A percentile compares a stretch with the other conserved stretches of the same genome.
Conservation (phyloP, 495 filamentous ascomycete species). For the Penicillium diatomitis region DNA sequence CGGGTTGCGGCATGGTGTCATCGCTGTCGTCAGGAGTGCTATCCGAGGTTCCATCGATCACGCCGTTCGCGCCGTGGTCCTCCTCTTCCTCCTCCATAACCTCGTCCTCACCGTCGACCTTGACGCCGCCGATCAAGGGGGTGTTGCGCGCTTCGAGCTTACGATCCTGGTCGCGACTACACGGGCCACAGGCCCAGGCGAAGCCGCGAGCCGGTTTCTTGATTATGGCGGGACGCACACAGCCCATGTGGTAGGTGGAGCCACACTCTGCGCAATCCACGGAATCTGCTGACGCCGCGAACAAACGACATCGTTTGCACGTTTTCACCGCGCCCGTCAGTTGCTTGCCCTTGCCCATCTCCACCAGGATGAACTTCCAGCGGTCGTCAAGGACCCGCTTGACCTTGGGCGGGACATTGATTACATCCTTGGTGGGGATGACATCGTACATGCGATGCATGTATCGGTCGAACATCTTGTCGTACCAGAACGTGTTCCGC, state of each 20-base stretch:
- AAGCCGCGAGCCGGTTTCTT: slow-evolving; percentile 98
- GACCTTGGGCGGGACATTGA: slow-evolving; percentile 90
- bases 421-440: slow-evolving; percentile 81
- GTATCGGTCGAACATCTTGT: slow-evolving; percentile 95
- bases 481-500: slow-evolving; percentile 89
- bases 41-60: slow-evolving; percentile 41
- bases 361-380: slow-evolving; percentile 91
- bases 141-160: slow-evolving; percentile 88
- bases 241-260: slow-evolving; percentile 97
- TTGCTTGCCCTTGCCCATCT: slow-evolving; percentile 86
- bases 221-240: slow-evolving; percentile 81
- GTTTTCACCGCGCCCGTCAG: slow-evolving; percentile 92
- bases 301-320: slow-evolving; percentile 83
- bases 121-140: slow-evolving; percentile 47
- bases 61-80: slow-evolving; percentile 35
- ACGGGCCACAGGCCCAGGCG: slow-evolving; percentile 94
- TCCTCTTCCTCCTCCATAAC: slow-evolving; percentile 67
- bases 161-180: slow-evolving; percentile 85
- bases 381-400: slow-evolving; percentile 91
- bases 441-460: slow-evolving; percentile 97
- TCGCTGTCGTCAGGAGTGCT: slow-evolving; percentile 51
- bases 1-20: slow-evolving; percentile 49
- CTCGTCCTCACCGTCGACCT: slow-evolving; percentile 68
- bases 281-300: slow-evolving; percentile 91
- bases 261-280: slow-evolving; percentile 94